These are phyloP conservation scores for Aquilaria sinensis DNA, from an alignment of 345 rosid genomes.

Conservation along the genomic window DNA sequence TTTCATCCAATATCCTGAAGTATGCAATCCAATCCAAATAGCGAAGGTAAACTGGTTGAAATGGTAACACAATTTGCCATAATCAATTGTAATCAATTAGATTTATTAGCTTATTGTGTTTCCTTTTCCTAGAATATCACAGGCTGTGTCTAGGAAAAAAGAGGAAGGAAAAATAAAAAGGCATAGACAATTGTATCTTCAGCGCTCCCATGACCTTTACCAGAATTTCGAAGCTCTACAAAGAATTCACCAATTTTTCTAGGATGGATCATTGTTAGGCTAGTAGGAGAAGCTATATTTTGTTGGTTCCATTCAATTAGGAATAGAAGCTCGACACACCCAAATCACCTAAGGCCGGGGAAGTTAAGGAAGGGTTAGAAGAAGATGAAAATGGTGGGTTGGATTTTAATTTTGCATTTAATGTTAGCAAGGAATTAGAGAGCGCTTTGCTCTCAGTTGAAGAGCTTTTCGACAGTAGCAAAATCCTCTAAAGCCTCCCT, in stretches of 20 bases:
- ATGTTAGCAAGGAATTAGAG: constrained; percentile 26
- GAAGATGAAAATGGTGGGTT: constrained; percentile 14
- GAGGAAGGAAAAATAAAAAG: background rate
- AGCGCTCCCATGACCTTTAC: constrained; percentile 82
- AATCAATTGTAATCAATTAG: too few relatives aligned
- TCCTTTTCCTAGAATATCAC: too few relatives aligned
- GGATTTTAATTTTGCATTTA: constrained; percentile 48
- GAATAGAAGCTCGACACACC: constrained; percentile 63
- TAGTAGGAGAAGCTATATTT: constrained; percentile 10
- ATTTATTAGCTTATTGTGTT: too few relatives aligned
- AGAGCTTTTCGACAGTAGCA: constrained; percentile 69
- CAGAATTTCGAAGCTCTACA: constrained; percentile 45
- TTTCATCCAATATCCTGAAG: too few relatives aligned
- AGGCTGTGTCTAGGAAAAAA: too few relatives aligned
- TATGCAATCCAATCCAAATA: too few relatives aligned
- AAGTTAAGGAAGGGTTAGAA: background rate
- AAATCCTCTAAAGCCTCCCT: constrained; percentile 72
- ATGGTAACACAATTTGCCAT: too few relatives aligned
- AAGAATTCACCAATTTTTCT: constrained; percentile 30
- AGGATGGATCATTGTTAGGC: constrained; percentile 1
- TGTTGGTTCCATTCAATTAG: constrained; percentile 48
- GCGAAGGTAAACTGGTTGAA: too few relatives aligned
- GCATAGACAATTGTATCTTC: constrained; percentile 46
- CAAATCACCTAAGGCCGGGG: constrained; percentile 22
- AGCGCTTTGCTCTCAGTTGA: constrained; percentile 48